Evolutionary conservation across 2,329 filamentous ascomycete genomes (phyloP).

Genomic region (Arthrinium phaeospermum): DNA sequence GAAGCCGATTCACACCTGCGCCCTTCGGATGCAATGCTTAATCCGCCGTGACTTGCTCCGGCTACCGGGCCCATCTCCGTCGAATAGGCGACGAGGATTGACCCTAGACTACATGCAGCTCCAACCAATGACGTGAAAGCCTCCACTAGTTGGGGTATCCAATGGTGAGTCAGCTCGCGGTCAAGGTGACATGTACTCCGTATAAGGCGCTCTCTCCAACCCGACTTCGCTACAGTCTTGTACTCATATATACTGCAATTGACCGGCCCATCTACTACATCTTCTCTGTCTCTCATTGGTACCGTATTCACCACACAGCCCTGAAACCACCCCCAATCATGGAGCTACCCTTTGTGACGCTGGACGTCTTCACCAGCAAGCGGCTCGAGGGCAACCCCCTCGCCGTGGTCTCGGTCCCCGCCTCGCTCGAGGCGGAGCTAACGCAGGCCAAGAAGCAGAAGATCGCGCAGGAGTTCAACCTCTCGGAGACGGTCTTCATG

Average conservation of each 20-base stretch:
- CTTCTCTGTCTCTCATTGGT: neutral
- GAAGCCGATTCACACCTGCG: neutral
- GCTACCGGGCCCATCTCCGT: neutral
- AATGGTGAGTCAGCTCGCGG: conserved; percentile 20
- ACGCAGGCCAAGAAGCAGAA: conserved; percentile 60
- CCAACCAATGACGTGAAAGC: neutral
- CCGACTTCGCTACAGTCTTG: neutral
- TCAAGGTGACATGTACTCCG: neutral
- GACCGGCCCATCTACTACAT: neutral
- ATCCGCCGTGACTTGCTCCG: neutral
- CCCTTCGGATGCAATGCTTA: neutral
- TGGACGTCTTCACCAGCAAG: conserved; percentile 63
- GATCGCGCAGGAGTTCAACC: conserved; percentile 68
- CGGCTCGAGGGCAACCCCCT: conserved; percentile 64
- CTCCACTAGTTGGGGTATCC: neutral
- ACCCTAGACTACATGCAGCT: neutral
- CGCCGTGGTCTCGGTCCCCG: conserved; percentile 61
- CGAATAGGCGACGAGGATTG: neutral
- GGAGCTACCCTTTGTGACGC: conserved; percentile 55
- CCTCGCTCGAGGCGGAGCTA: conserved; percentile 43
- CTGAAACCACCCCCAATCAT: conserved; percentile 13
- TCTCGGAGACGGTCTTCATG: conserved; percentile 68
- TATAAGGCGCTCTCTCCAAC: neutral
- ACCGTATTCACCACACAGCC: too few species aligned
- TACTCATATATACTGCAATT: neutral